Base-by-base conservation (phyloP, 2,329 filamentous ascomycete genomes). In the Hypoxylon sp. region DNA sequence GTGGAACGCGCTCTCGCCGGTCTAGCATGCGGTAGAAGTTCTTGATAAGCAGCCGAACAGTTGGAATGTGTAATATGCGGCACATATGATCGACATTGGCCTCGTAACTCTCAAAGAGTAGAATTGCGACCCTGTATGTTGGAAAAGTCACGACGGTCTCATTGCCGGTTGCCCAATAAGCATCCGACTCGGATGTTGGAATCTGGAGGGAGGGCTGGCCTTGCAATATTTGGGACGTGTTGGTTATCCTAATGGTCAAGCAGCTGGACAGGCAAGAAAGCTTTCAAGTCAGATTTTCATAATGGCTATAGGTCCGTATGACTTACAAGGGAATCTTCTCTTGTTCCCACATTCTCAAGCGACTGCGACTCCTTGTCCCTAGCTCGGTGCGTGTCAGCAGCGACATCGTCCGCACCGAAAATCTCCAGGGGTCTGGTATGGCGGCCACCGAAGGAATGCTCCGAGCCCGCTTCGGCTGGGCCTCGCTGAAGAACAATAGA, bases 41-140 rank as follows among this genome's bases (percentile, higher is more conserved):
- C 41, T 65, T 67, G 8, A 65, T 67, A 11, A 66, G 55, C 10
- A 64, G 58, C 35, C 48, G 55, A n/a, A 64, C 23, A 18, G 66
- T 65, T 43, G 65, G 59, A 23, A 60, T 60, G 23, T 70, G 61
- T 20, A 69, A 26, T 45, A 71, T 65, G 45, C 45, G 61, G 38
- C 63, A 69, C 42, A 70, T 51, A 17, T 65, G 49, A 46, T 66
- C 50, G 9, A 65, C 41, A 42, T 57, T 60, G 11, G 56, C 47
- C 24, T 68, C 65, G 47, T 64, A 67, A 37, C 31, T 68, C 23
- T 65, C 53, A 27, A 66, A 59, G 8, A 69, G 66, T 4, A 65
- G 26, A 23, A 40, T 38, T 27, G 65, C 66, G 43, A 55, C 49
- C 42, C 40, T 38, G 38, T 65, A 69, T 10, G 43, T 17, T 31